Evolutionary conservation across 2,329 filamentous ascomycete genomes (phyloP), one percentile per base, ranked within the genome.

Genomic region (Botryotinia convoluta): DNA sequence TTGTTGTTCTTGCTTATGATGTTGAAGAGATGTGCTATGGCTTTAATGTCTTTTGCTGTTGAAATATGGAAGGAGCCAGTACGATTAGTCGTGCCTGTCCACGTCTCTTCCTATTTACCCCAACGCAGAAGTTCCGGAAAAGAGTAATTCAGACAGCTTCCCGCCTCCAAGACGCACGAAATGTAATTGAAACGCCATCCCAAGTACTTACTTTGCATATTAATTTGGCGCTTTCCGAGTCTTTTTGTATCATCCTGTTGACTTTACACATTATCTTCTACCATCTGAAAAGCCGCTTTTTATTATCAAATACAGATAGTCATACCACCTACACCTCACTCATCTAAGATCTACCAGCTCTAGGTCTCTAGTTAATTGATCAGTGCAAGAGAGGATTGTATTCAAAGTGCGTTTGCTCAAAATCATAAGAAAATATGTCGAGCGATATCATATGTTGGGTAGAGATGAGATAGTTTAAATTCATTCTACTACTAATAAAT

Each of bases 131-230:
- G 9, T 20, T 20, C 3, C 16, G 7, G 7, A 12, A n/a, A 61
- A 61, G 4, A 10, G 32, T 5, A 26, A 9, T 16, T 22, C 3
- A n/a, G 14, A n/a, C 12, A 9, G 3, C 48, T 39, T 8, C 51
- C 0, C 0, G 4, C 12, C 22, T 8, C 10, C 59, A 9, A 20
- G n/a, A 37, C 1, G 10, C 8, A 12, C 57, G 20, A 60, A 6
- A 60, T 35, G 1, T 18, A 26, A 37, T 37, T 4, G 18, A 60
- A 14, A 2, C 0, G 4, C 1, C 0, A 26, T 37, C 2, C 2
- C 9, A 14, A 20, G 10, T 51, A 29, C 57, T 14, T 35, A 10
- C 18, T 37, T 20, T 26, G 20, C 18, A 20, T 37, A 12, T 60
- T 20, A 7, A 14, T 22, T 6, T 60, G 16, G 9, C 9, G 18